Base-by-base conservation (phyloP, 352 stramenopile species). In the Pythium insidiosum region DNA sequence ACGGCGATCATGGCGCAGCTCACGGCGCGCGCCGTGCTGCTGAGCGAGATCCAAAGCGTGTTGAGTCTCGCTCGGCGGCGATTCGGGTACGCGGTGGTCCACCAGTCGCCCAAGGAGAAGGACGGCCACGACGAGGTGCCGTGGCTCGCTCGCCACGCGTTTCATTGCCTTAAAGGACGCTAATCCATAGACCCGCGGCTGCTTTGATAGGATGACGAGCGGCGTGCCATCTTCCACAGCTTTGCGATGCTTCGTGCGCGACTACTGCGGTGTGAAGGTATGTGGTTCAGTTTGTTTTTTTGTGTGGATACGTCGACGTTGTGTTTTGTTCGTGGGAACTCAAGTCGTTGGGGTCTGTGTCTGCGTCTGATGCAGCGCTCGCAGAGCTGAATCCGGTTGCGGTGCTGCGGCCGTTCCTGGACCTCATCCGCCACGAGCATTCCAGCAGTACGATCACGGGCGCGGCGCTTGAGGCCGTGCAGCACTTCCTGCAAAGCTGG, bases 401-500 rank as follows among this genome's bases (percentile, higher is more conserved):
- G 35, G 63, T 87, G 22, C 52, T 98, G 13, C 76, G 82, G 50
- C 95, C 96, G 10, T 99, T 99, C 56, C 81, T 98, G 29, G 82
- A 95, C 52, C 84, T 98, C 24, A 81, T 99, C 24, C 76, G 86
- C 31, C 92, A 94, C 30, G 72, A 91, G 16, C 76, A 98, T 30
- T 93, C 95, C 34, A 96, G 77, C 36, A 97, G 93, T 20, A 82
- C 65, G 11, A 81, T 98, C 19, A 99, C 95, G 1, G 83, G 82
- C 4, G 86, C 87, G 6, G 90, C 95, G 12, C 72, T 99, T 19
- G 84, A 93, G 33, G 87, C 91, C 1, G 71, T 99, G 43, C 88
- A 97, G 72, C 98, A 97, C 52, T 97, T 99, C 40, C 63, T 99
- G 23, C 73, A 95, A 12, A 93, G 48, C 33, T 90, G 75, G 74